Percentiles rank a stretch among this genome's conserved stretches.
These are phyloP conservation scores for Phytophthora sojae DNA, from an alignment of 352 stramenopile genomes.

Conservation along the genomic window DNA sequence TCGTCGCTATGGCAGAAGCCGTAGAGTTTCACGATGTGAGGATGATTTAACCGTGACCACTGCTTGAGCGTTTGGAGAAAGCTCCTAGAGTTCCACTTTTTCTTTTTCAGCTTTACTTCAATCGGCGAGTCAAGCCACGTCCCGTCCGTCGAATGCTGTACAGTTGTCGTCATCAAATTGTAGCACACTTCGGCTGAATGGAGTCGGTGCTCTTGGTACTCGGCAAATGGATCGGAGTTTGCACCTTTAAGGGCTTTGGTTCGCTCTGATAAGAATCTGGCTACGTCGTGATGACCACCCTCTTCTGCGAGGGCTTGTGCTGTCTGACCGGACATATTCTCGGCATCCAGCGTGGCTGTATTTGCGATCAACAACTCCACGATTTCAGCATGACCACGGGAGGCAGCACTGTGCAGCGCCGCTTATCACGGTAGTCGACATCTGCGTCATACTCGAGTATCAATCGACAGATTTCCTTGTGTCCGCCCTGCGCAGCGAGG, in stretches of 20 bases:
- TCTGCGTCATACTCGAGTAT: not conserved
- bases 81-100: not conserved
- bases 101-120: slow-evolving; percentile 15
- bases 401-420: slow-evolving; percentile 14
- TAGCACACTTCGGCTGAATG: slow-evolving; percentile 5
- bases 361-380: slow-evolving; percentile 4
- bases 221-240: not conserved
- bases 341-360: not conserved
- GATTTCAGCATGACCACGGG: not conserved
- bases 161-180: slow-evolving; percentile 7
- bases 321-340: slow-evolving; percentile 9
- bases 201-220: slow-evolving; percentile 11
- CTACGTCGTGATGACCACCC: slow-evolving; percentile 1
- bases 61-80: slow-evolving; percentile 20
- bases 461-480: not conserved
- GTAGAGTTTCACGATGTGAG: slow-evolving; percentile 38
- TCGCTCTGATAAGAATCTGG: not conserved
- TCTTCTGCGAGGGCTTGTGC: not conserved
- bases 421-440: slow-evolving; percentile 7
- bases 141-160: not conserved
- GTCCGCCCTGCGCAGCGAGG: slow-evolving; percentile 1
- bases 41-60: slow-evolving; percentile 30
- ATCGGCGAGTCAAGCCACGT: slow-evolving; percentile 16
- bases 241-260: not conserved
- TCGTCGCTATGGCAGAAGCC: slow-evolving; percentile 16